These are phyloP conservation scores for Apophysomyces trapeziformis DNA, from an alignment of 371 early-diverging fungal genomes.

Conservation along the genomic window DNA sequence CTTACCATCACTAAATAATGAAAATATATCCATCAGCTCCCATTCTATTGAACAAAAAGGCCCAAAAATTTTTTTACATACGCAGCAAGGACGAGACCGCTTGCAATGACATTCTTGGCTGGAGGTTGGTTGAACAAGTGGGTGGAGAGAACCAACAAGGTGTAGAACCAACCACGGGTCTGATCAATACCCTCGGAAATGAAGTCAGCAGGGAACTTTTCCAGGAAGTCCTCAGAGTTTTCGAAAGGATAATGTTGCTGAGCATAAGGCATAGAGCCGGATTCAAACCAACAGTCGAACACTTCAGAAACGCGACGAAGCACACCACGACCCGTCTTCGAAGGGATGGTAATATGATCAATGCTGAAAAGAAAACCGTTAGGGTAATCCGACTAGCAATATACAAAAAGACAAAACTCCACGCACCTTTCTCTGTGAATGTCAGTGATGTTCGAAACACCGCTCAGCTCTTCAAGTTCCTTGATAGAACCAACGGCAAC, in stretches of 20 bases:
- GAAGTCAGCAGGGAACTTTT: conserved; percentile 99
- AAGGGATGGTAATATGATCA: conserved; percentile 97
- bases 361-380: conserved; percentile 52
- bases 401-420: no score
- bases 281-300: conserved; percentile 99
- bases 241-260: conserved; percentile 99
- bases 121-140: conserved; percentile 98
- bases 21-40: neutral
- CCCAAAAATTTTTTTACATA: conserved; percentile 26
- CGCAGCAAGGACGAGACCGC: conserved; percentile 98
- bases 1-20: conserved; percentile 87
- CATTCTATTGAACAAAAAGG: no score
- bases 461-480: conserved; percentile 95
- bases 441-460: conserved; percentile 89
- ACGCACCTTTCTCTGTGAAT: conserved; percentile 92
- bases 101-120: conserved; percentile 99
- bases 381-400: no score
- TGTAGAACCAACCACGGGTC: conserved; percentile 99
- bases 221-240: conserved; percentile 84
- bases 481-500: conserved; percentile 96
- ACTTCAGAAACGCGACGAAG: conserved; percentile 98
- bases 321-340: conserved; percentile 87
- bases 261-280: conserved; percentile 99
- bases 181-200: conserved; percentile 99
- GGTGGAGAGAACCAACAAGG: conserved; percentile 98